Evolutionary conservation across 495 filamentous ascomycete genomes (phyloP).

Genomic region (Penicillium cinerascens): DNA sequence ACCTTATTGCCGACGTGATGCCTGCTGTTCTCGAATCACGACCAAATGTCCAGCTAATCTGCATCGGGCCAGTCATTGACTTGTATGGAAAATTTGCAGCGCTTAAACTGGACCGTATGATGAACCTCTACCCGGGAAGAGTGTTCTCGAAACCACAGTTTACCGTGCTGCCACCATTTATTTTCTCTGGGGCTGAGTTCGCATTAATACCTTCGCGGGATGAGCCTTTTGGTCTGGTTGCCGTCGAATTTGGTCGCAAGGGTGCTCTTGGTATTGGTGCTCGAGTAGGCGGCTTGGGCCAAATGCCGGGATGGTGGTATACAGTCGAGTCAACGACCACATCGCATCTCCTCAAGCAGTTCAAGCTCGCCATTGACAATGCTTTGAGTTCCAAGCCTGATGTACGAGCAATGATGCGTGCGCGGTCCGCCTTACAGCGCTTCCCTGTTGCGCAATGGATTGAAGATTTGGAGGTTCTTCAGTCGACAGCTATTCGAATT

Average conservation of each 20-base stretch:
- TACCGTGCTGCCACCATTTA: slow-evolving; percentile 67
- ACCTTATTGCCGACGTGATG: slow-evolving; percentile 75
- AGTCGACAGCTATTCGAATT: slow-evolving; percentile 53
- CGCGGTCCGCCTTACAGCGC: slow-evolving; percentile 70
- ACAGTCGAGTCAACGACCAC: slow-evolving; percentile 66
- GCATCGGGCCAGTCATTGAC: slow-evolving; percentile 72
- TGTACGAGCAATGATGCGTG: slow-evolving; percentile 65
- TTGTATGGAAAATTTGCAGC: slow-evolving; percentile 77
- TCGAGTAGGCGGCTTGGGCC: slow-evolving; percentile 62
- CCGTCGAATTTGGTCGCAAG: slow-evolving; percentile 76
- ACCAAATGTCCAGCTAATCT: slow-evolving; percentile 65
- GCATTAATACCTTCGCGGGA: slow-evolving; percentile 76
- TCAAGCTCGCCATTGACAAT: slow-evolving; percentile 63
- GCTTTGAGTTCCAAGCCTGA: slow-evolving; percentile 60
- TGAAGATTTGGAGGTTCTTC: slow-evolving; percentile 58
- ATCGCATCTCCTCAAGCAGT: slow-evolving; percentile 67
- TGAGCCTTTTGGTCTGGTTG: slow-evolving; percentile 78
- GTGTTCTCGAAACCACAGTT: slow-evolving; percentile 78
- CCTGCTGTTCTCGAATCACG: slow-evolving; percentile 66
- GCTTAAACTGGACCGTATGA: slow-evolving; percentile 66
- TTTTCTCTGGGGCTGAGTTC: slow-evolving; percentile 78
- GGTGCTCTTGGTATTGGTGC: slow-evolving; percentile 73
- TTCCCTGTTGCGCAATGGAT: slow-evolving; percentile 72
- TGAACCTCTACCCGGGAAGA: slow-evolving; percentile 71
- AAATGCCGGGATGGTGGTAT: slow-evolving; percentile 80